Percentiles rank a stretch among this genome's conserved stretches.
Conservation (phyloP, 208 protist genomes). For the Acanthamoeba healyi region DNA sequence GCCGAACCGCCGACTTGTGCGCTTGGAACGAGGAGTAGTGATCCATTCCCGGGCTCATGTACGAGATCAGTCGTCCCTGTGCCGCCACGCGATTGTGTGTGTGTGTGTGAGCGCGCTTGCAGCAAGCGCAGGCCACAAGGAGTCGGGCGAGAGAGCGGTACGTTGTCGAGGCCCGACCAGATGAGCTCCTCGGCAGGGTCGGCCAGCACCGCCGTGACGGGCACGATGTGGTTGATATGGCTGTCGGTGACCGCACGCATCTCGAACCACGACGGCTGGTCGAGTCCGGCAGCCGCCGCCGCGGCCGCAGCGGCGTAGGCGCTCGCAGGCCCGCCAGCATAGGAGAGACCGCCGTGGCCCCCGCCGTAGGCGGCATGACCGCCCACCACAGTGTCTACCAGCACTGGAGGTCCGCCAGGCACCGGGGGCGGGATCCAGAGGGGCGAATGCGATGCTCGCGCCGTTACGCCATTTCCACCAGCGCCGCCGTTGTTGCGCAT, state of each 20-base stretch:
- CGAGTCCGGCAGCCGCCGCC: neutral
- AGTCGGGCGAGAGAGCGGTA: no score
- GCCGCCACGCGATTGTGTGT: neutral
- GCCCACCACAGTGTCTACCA: constrained; percentile 23
- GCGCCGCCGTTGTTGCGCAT: neutral
- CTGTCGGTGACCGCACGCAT: constrained; percentile 43
- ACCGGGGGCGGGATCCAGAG: constrained; percentile 51
- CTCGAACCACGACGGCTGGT: constrained; percentile 43
- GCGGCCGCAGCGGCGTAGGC: neutral
- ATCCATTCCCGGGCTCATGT: constrained; percentile 20
- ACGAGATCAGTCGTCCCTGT: neutral
- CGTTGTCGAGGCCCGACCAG: constrained; percentile 65
- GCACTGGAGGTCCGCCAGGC: constrained; percentile 12
- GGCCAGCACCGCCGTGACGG: constrained; percentile 22
- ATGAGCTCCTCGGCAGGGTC: constrained; percentile 56
- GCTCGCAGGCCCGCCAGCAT: neutral
- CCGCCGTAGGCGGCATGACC: neutral
- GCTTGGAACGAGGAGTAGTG: constrained; percentile 31
- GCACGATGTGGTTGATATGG: constrained; percentile 51
- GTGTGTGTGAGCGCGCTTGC: no score
- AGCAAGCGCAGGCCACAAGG: no score
- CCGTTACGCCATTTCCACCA: no score
- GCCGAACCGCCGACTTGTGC: constrained; percentile 33
- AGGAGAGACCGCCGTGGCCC: neutral
- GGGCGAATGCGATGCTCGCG: constrained; percentile 17